A percentile compares a stretch with the other conserved stretches of the same genome.
phyloP scores from a whole-genome alignment of 352 stramenopile species.

The Phytopythium litorale region DNA sequence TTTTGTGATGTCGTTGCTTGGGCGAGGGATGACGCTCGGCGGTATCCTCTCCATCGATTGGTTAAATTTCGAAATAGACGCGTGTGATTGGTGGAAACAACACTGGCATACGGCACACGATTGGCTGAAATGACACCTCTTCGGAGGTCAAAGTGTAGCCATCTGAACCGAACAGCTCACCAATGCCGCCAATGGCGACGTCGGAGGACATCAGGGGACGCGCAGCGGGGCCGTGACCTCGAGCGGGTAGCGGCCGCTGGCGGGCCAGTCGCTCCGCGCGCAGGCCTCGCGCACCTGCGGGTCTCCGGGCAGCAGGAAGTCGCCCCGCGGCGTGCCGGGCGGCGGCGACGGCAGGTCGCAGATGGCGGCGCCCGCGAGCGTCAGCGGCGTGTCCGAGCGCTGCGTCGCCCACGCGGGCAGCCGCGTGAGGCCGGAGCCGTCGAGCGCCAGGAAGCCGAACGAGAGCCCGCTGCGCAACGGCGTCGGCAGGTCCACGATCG shows the following conservation, averaged over 20 bases:
- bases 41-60: not conserved
- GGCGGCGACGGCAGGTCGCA: not conserved
- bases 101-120: not conserved
- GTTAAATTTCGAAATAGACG: too few relatives aligned
- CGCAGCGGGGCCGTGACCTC: not conserved
- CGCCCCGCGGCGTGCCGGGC: too few relatives aligned
- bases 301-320: not conserved
- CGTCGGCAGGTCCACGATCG: constrained; percentile 19
- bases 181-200: not conserved
- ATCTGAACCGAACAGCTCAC: not conserved
- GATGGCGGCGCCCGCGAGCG: not conserved
- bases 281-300: not conserved
- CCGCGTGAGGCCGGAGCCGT: not conserved
- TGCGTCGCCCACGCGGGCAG: not conserved
- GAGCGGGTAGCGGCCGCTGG: not conserved
- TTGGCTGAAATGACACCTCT: not conserved
- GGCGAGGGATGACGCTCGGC: not conserved
- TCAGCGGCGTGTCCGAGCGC: not conserved
- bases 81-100: constrained; percentile 13
- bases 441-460: constrained; percentile 28
- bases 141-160: not conserved
- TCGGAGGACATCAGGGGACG: not conserved
- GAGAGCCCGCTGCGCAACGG: constrained; percentile 9
- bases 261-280: not conserved
- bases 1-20: constrained; percentile 3